A percentile compares a stretch with the other conserved stretches of the same genome.
phyloP scores from a whole-genome alignment of 495 filamentous ascomycete genomes.

The Aspergillus bertholletiae region DNA sequence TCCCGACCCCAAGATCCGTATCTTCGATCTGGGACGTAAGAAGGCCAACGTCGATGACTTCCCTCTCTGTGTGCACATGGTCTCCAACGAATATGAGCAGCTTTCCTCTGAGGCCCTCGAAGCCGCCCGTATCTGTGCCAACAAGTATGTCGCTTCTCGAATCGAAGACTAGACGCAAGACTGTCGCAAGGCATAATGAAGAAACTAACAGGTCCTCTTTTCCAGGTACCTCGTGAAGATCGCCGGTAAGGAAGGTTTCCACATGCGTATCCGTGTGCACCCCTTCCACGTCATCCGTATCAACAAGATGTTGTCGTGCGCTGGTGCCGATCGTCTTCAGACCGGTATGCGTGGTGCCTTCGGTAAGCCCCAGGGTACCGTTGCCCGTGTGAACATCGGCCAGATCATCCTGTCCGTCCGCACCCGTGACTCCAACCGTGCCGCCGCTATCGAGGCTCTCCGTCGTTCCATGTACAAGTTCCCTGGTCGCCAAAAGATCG shows the following conservation, averaged over 20 bases:
- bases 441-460: slow-evolving; percentile 93
- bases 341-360: slow-evolving; percentile 99
- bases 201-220: slow-evolving; percentile 2
- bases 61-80: slow-evolving; percentile 94
- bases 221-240: slow-evolving; percentile 87
- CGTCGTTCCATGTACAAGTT: slow-evolving; percentile 99
- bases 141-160: slow-evolving; percentile 63
- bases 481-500: slow-evolving; percentile 99
- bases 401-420: slow-evolving; percentile 96
- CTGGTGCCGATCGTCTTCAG: slow-evolving; percentile 99
- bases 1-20: slow-evolving; percentile 97
- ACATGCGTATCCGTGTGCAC: slow-evolving; percentile 96
- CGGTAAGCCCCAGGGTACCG: slow-evolving; percentile 96
- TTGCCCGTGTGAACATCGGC: slow-evolving; percentile 98
- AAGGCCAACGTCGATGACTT: slow-evolving; percentile 97
- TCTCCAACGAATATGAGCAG: slow-evolving; percentile 99
- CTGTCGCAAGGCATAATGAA: neutral
- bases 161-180: neutral
- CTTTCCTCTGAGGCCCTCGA: slow-evolving; percentile 97
- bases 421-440: slow-evolving; percentile 89
- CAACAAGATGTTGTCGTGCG: slow-evolving; percentile 99
- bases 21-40: slow-evolving; percentile 99
- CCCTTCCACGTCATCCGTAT: slow-evolving; percentile 99
- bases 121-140: slow-evolving; percentile 98
- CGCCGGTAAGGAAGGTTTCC: slow-evolving; percentile 98